Evolutionary conservation across 2,329 filamentous ascomycete species (phyloP), one percentile per base, ranked within the genome.

Genomic region (Chaetomiaceae sp.): DNA sequence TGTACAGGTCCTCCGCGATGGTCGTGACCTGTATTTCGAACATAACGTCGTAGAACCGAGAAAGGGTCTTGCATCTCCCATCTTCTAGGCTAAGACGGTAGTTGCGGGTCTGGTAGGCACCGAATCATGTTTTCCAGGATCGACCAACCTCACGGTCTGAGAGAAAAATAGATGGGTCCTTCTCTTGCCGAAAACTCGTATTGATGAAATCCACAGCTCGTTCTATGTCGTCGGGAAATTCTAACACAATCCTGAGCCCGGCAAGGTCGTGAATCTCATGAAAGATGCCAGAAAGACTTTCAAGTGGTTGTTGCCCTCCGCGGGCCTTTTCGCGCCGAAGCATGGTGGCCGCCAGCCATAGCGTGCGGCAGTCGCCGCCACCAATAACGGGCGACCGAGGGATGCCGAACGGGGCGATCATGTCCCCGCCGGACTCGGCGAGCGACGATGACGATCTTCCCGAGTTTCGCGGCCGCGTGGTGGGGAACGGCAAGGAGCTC

Each of bases 371-470:
- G 65, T 94, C 89, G 38, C 88, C 88, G 12, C 84, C 87, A n/a
- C 87, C 88, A 15, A 68, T 88, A 53, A 87, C 82, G 53, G 81
- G 88, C 68, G 76, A 72, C 20, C 66, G 80, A 49, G 71, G 79
- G 53, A 93, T 95, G 65, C 88, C 89, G 34, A 79, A 81, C 52
- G 88, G 88, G 51, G 89, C 88, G 53, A 80, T 95, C 57, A 86
- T 95, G 49, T 96, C 91, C 0, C 91, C 91, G 29, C 91, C 91
- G 9, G 91, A 96, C 6, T 77, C 79, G 32, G 86, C 84, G 55
- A 90, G 90, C 65, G 90, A 95, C 62, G 88, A 95, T 56, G 88
- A 94, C 60, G 82, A 79, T 56, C 68, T 58, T 18, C 65, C 63
- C 2, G 65, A 72, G 42, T 59, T 68, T 6, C 50, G 46, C 22